Conservation (phyloP, 2,329 filamentous ascomycete species). For the Ceratocystis harringtonii region DNA sequence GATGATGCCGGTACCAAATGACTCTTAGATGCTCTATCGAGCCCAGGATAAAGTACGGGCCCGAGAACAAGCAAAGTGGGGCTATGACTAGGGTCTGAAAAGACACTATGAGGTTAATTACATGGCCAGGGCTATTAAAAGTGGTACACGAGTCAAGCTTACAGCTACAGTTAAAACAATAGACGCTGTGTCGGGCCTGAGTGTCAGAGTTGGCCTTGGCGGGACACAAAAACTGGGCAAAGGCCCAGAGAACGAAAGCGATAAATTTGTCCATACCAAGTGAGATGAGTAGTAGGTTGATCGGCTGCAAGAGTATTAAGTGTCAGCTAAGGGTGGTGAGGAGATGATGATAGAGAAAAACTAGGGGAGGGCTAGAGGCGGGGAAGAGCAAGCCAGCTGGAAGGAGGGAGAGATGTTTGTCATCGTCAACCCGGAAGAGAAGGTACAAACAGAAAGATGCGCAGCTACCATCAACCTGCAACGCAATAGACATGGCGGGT, state of each 20-base stretch:
- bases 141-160: neutral
- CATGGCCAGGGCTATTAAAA: neutral
- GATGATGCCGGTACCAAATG: neutral
- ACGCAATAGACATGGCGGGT: neutral
- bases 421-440: neutral
- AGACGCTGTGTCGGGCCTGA: neutral
- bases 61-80: conserved; percentile 1
- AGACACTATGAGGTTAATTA: neutral
- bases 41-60: neutral
- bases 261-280: neutral
- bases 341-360: neutral
- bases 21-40: neutral
- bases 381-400: neutral
- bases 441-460: neutral
- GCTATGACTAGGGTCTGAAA: neutral
- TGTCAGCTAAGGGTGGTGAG: no score
- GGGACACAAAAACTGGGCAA: neutral
- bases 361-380: neutral
- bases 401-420: neutral
- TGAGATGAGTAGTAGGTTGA: neutral
- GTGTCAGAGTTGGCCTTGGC: neutral
- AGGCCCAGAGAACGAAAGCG: neutral
- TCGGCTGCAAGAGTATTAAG: neutral
- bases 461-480: neutral
- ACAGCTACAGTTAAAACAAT: neutral